A percentile compares a stretch with the other conserved stretches of the same genome.
Evolutionary conservation across 768 basidiomycete species (phyloP).

Genomic region (Pleurotus ostreatus): DNA sequence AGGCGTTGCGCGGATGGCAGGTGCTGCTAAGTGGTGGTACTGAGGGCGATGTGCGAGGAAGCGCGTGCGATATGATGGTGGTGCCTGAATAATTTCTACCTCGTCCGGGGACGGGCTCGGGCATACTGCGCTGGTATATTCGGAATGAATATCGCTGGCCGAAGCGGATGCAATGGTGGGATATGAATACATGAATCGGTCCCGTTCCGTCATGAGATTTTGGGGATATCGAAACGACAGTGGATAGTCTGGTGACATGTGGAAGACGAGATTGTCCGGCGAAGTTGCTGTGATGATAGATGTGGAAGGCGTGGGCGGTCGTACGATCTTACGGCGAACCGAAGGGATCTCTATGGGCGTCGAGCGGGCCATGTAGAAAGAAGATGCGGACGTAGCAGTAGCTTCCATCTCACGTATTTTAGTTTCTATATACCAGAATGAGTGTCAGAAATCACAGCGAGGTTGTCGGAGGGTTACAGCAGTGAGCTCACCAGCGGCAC

Average conservation of each 20-base stretch:
- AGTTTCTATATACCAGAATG: background rate
- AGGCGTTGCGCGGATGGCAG: conserved; percentile 14
- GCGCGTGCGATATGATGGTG: background rate
- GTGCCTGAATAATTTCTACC: background rate
- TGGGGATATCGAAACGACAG: conserved; percentile 9
- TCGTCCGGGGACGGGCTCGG: conserved; percentile 8
- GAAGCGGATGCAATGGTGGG: conserved; percentile 22
- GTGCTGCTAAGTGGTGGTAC: background rate
- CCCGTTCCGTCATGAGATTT: conserved; percentile 21
- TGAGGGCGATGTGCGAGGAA: background rate
- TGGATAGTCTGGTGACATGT: conserved; percentile 12
- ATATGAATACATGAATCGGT: conserved; percentile 38
- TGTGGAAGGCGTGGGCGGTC: conserved; percentile 33
- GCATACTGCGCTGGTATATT: conserved; percentile 9
- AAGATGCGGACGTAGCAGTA: background rate
- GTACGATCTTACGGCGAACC: conserved; percentile 21
- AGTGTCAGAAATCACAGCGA: background rate
- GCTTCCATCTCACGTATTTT: conserved; percentile 1
- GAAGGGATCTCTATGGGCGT: conserved; percentile 44
- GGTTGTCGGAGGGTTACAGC: conserved; percentile 3
- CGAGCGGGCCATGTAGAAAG: conserved; percentile 15
- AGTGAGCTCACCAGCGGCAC: background rate
- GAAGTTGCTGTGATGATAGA: conserved; percentile 56
- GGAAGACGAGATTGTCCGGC: conserved; percentile 20
- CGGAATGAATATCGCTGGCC: conserved; percentile 8